These are phyloP conservation scores for Endocalyx cinctus DNA, from an alignment of 2,329 filamentous ascomycete genomes.

Conservation along the genomic window DNA sequence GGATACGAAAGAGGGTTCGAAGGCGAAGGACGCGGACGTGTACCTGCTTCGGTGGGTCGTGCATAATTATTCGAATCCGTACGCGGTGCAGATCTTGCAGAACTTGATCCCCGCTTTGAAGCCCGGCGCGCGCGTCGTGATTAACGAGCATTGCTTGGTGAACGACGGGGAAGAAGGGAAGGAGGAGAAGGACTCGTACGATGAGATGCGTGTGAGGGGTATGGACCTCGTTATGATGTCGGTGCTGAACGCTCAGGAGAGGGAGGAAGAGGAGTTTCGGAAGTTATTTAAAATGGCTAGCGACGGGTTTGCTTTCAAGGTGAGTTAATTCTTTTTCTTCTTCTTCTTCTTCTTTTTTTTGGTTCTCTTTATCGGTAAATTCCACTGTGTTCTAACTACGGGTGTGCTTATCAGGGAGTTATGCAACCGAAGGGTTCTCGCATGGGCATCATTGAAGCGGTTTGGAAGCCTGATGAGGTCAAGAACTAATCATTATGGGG, in stretches of 20 bases:
- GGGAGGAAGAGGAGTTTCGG: constrained; percentile 41
- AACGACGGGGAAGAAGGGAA: constrained; percentile 34
- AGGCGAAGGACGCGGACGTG: constrained; percentile 33
- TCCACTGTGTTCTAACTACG: constrained; percentile 1
- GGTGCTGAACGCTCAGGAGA: constrained; percentile 47
- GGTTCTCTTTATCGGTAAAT: background rate
- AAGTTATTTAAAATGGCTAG: constrained; percentile 39
- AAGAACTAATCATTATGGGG: too few relatives aligned
- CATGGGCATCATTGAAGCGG: constrained; percentile 46
- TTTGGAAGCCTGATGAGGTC: constrained; percentile 43
- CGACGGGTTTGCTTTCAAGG: constrained; percentile 39
- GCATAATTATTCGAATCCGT: constrained; percentile 43
- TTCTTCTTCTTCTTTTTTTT: background rate
- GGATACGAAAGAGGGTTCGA: too few relatives aligned
- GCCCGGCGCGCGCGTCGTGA: constrained; percentile 31
- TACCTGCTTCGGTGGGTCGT: constrained; percentile 43
- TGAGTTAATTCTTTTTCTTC: constrained; percentile 11
- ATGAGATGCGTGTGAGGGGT: constrained; percentile 42
- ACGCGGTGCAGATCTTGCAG: constrained; percentile 29
- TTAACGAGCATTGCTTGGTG: constrained; percentile 35
- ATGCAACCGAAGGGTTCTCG: constrained; percentile 35
- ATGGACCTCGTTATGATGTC: constrained; percentile 52
- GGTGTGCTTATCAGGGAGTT: constrained; percentile 34
- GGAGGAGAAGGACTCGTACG: constrained; percentile 35
- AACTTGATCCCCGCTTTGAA: constrained; percentile 36